phyloP scores from a whole-genome alignment of 495 filamentous ascomycete species.

The Tuber magnatum region DNA sequence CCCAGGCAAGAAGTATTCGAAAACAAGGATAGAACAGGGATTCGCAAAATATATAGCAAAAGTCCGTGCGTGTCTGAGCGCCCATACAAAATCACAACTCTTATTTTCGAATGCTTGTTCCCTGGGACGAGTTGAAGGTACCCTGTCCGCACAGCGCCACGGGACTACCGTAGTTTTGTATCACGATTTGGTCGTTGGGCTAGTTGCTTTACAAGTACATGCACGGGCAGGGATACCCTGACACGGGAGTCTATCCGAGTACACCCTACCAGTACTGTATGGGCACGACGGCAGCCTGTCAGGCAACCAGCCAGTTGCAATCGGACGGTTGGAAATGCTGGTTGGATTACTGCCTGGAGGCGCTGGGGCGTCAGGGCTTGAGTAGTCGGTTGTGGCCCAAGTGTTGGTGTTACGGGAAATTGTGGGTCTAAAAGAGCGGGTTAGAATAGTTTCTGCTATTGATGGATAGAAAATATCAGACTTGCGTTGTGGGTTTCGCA shows the following conservation, averaged over 20 bases:
- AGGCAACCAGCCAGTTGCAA: not conserved
- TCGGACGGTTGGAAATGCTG: not conserved
- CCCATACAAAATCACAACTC: too few relatives aligned
- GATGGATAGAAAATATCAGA: not conserved
- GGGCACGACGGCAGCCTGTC: not conserved
- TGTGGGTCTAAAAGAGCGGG: not conserved
- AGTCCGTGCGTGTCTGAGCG: too few relatives aligned
- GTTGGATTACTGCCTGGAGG: not conserved
- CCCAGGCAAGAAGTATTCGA: too few relatives aligned
- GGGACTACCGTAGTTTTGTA: too few relatives aligned
- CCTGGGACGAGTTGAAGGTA: too few relatives aligned
- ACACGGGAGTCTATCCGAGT: not conserved
- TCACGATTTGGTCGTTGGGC: not conserved
- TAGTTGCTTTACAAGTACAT: too few relatives aligned
- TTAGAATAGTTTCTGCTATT: not conserved
- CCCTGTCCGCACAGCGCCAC: not conserved
- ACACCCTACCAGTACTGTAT: not conserved
- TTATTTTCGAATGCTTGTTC: too few relatives aligned
- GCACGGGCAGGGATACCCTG: not conserved
- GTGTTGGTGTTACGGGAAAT: not conserved
- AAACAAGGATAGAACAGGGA: too few relatives aligned
- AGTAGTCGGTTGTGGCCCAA: not conserved
- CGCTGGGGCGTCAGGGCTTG: not conserved
- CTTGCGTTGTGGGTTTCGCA: not conserved
- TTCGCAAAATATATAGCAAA: too few relatives aligned